phyloP scores from a whole-genome alignment of 2,329 filamentous ascomycete genomes.

The Alternaria dauci region DNA sequence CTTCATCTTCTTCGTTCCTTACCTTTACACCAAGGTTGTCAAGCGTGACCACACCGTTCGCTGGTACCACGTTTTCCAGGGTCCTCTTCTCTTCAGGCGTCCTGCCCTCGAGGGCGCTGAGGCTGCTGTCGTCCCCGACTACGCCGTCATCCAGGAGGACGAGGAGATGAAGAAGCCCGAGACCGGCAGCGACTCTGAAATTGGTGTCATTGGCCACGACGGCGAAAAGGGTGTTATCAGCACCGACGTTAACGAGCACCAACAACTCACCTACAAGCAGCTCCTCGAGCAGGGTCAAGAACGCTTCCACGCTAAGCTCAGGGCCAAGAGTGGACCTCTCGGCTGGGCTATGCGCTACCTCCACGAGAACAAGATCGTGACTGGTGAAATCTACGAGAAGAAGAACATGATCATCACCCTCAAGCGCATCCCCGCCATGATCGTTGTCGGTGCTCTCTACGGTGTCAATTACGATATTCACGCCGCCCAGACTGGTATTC shows the following conservation, averaged over 20 bases:
- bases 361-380: conserved; percentile 75
- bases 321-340: conserved; percentile 70
- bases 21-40: conserved; percentile 70
- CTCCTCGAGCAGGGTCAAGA: conserved; percentile 66
- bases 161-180: conserved; percentile 52
- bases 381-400: conserved; percentile 76
- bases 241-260: conserved; percentile 60
- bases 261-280: conserved; percentile 67
- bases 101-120: conserved; percentile 63
- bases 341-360: conserved; percentile 84
- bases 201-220: conserved; percentile 48
- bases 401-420: conserved; percentile 71
- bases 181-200: conserved; percentile 41
- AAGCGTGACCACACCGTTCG: conserved; percentile 72
- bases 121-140: conserved; percentile 71
- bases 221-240: conserved; percentile 37
- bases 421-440: conserved; percentile 73
- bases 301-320: conserved; percentile 69
- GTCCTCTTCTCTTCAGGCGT: conserved; percentile 67
- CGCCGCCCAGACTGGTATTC: conserved; percentile 73
- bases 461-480: conserved; percentile 85
- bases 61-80: conserved; percentile 69
- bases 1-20: conserved; percentile 77
- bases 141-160: conserved; percentile 75
- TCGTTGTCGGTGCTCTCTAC: conserved; percentile 71